Evolutionary conservation across 176 grass and related monocot species (phyloP), one percentile per base, ranked within the genome.

Genomic region (Ananas comosus): DNA sequence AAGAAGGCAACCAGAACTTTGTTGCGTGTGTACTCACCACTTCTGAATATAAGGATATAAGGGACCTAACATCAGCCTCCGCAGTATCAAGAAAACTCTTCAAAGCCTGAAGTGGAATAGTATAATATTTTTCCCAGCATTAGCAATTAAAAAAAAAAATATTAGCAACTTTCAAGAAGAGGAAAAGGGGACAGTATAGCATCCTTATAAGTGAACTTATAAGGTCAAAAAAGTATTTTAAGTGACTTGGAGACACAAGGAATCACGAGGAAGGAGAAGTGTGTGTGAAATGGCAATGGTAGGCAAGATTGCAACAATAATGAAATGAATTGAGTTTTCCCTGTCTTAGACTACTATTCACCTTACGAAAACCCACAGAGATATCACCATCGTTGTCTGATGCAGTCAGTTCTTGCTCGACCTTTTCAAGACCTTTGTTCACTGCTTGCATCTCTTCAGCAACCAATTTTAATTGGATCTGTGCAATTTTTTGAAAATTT

Each of bases 381-480:
- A 90, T 85, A 64, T 79, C 79, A 71, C 89, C 89, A 51, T 97
- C 89, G 48, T 82, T 81, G 57, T 83, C 93, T 63, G 89, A 90
- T 53, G 89, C 79, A 80, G 89, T 80, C 19, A 97, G 69, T 72
- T 97, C 93, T 69, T 92, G 93, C 67, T 97, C 93, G 16, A 97
- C 89, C 80, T 97, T 97, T 81, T 92, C 83, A 83, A 97, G 93
- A 77, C 89, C 93, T 81, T 97, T 97, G 74, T 82, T 97, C 78
- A 97, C 86, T 57, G 93, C 93, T 87, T 97, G 93, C 93, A 92
- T 97, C 73, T 97, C 89, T 83, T 97, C 89, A 5, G 89, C 86
- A 68, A 97, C 72, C 67, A 96, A 77, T 71, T 96, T 96, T 67
- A 96, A 80, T 48, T 96, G 93, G 77, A 96, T 90, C 93, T 96